Evolutionary conservation across 2,329 filamentous ascomycete species (phyloP).

Genomic region (Neonectria ditissima): DNA sequence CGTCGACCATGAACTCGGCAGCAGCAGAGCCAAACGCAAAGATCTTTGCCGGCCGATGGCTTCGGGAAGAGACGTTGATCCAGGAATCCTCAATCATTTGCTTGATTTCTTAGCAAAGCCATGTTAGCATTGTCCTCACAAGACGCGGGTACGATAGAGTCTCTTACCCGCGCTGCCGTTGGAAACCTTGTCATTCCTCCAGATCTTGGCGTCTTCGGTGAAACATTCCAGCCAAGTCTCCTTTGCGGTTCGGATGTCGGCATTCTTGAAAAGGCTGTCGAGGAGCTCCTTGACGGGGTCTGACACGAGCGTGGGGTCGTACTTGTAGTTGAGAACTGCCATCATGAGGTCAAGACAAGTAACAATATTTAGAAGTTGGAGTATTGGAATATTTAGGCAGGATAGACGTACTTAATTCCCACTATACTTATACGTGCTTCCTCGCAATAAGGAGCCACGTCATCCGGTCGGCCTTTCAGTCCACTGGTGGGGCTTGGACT

Average conservation of each 20-base stretch:
- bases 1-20: slow-evolving; percentile 1
- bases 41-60: background rate
- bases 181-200: slow-evolving; percentile 2
- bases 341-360: too few species aligned
- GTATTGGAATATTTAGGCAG: too few species aligned
- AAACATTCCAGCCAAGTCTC: background rate
- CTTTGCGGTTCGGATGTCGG: background rate
- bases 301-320: background rate
- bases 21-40: background rate
- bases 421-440: too few species aligned
- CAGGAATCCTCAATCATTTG: background rate
- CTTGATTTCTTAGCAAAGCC: slow-evolving; percentile 7
- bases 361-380: too few species aligned
- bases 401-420: too few species aligned
- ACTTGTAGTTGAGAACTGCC: slow-evolving; percentile 1
- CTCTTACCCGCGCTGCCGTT: too few species aligned
- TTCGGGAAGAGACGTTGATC: slow-evolving; percentile 1
- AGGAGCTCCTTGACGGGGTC: background rate
- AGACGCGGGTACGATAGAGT: too few species aligned
- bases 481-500: too few species aligned
- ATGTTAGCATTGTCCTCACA: too few species aligned
- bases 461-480: too few species aligned
- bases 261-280: background rate
- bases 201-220: slow-evolving; percentile 5
- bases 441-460: too few species aligned